Evolutionary conservation across 495 filamentous ascomycete species (phyloP).

Genomic region (Penicillium crystallinum): DNA sequence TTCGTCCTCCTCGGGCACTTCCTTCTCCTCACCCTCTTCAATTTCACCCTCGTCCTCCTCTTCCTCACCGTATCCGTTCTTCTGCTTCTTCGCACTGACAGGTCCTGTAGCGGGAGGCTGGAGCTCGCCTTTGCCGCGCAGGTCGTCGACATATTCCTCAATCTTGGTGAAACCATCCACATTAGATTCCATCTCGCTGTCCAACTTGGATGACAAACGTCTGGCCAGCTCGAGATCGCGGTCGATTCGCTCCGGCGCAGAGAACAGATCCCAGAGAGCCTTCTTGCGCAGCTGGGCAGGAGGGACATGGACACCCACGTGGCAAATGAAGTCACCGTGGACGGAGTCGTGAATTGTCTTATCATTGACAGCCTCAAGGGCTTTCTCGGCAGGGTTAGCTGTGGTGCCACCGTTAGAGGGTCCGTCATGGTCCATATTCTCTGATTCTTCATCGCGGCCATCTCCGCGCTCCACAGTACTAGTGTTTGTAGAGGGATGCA

Average conservation of each 20-base stretch:
- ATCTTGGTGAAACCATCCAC: slow-evolving; percentile 71
- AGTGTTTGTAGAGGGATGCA: slow-evolving; percentile 70
- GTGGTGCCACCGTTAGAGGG: slow-evolving; percentile 20
- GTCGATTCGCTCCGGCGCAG: slow-evolving; percentile 79
- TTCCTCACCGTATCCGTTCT: slow-evolving; percentile 54
- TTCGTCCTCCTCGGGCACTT: slow-evolving; percentile 77
- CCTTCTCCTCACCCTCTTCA: slow-evolving; percentile 64
- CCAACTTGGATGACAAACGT: slow-evolving; percentile 71
- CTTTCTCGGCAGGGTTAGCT: slow-evolving; percentile 66
- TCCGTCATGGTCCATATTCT: slow-evolving; percentile 46
- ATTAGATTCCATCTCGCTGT: slow-evolving; percentile 64
- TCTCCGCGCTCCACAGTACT: slow-evolving; percentile 52
- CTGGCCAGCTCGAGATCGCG: slow-evolving; percentile 76
- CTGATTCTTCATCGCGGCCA: slow-evolving; percentile 58
- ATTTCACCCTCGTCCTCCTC: slow-evolving; percentile 58
- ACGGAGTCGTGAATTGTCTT: slow-evolving; percentile 92
- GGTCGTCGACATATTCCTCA: slow-evolving; percentile 77
- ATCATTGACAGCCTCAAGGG: slow-evolving; percentile 86
- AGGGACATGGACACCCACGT: slow-evolving; percentile 92
- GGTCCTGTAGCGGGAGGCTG: slow-evolving; percentile 60
- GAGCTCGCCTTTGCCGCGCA: slow-evolving; percentile 67
- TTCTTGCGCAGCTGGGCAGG: slow-evolving; percentile 86
- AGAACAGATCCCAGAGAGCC: slow-evolving; percentile 94
- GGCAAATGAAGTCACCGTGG: slow-evolving; percentile 92
- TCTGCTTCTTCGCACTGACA: slow-evolving; percentile 53